Conservation (phyloP, 2,329 filamentous ascomycete genomes). For the Apiospora saccharicola region DNA sequence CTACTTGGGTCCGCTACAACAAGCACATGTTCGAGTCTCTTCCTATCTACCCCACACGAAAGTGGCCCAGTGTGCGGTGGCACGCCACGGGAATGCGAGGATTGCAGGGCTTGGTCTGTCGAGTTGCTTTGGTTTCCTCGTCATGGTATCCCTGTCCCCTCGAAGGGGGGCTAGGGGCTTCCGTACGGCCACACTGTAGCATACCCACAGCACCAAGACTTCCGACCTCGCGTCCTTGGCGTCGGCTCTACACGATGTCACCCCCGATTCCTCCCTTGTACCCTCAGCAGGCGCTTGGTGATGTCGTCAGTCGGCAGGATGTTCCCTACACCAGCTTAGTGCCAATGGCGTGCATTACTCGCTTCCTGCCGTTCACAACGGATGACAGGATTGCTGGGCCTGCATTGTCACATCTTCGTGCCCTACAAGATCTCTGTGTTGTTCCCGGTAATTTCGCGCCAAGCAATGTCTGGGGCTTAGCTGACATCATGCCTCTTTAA, state of each 20-base stretch:
- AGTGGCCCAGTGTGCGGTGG: conserved; percentile 3
- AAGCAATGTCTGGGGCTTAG: conserved; percentile 1
- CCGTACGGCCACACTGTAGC: neutral
- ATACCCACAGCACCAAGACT: conserved; percentile 26
- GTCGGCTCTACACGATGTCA: conserved; percentile 25
- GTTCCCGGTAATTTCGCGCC: neutral
- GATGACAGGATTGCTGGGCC: neutral
- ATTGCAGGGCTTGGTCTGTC: neutral
- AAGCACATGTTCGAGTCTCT: neutral
- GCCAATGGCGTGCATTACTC: neutral
- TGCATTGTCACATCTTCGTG: neutral
- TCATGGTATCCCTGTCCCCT: conserved; percentile 28
- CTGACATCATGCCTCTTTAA: conserved; percentile 30
- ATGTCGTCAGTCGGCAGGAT: conserved; percentile 13
- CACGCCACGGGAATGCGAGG: neutral
- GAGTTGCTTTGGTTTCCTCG: neutral
- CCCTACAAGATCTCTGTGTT: neutral
- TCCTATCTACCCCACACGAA: neutral
- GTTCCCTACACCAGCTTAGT: neutral
- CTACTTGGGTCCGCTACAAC: conserved; percentile 1
- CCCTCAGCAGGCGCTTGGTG: conserved; percentile 2
- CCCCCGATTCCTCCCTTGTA: neutral
- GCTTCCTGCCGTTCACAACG: neutral
- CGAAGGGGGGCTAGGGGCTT: neutral
- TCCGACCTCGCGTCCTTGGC: conserved; percentile 37